Percentiles rank a stretch among this genome's conserved stretches.
phyloP scores from a whole-genome alignment of 176 grass and related monocot genomes.

The Rhynchospora breviuscula region DNA sequence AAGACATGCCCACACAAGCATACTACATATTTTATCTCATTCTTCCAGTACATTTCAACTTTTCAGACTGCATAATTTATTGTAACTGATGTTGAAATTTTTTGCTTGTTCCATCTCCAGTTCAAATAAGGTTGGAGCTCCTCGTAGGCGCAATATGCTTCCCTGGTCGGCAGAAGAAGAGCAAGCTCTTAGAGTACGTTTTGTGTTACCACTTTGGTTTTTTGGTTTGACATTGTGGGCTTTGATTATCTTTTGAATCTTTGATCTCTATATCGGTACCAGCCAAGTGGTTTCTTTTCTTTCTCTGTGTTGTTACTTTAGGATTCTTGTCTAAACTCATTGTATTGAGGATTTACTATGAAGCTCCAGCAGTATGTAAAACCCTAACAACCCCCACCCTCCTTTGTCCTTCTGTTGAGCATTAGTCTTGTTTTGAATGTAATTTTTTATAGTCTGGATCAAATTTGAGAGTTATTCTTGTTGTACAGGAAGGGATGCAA shows the following conservation, averaged over 20 bases:
- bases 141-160: constrained; percentile 40
- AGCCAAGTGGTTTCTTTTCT: background rate
- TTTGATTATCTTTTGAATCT: background rate
- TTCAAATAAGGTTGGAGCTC: constrained; percentile 32
- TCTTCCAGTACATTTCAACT: background rate
- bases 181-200: constrained; percentile 41
- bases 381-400: background rate
- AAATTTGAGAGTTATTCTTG: constrained; percentile 24
- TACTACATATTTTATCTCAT: background rate
- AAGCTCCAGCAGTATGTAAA: background rate
- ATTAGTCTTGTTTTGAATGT: background rate
- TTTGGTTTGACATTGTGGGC: background rate
- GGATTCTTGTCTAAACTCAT: background rate
- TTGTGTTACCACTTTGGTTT: constrained; percentile 13
- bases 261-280: background rate
- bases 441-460: background rate
- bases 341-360: background rate
- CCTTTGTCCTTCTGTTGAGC: background rate
- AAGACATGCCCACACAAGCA: background rate
- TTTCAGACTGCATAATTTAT: background rate
- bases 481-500: constrained; percentile 46
- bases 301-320: background rate
- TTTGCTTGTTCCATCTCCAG: constrained; percentile 34
- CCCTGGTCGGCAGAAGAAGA: constrained; percentile 52
- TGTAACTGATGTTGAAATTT: background rate